Evolutionary conservation across 2,329 filamentous ascomycete genomes (phyloP), one percentile per base, ranked within the genome.

Genomic region (Scolecobasidium constrictum): DNA sequence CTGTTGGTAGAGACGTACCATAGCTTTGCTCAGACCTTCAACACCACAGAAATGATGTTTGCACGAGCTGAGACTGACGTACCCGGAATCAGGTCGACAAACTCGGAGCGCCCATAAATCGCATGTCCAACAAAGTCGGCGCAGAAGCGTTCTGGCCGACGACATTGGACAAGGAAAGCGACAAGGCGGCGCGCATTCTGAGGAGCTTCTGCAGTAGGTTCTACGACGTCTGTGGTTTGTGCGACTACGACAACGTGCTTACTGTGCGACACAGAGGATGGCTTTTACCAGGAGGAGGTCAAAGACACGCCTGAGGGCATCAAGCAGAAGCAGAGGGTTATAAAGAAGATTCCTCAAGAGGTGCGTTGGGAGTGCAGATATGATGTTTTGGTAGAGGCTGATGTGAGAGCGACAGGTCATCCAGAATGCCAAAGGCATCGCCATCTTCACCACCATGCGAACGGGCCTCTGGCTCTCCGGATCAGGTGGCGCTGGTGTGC

Each of bases 361-460:
- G 60, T 62, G 49, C 31, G 55, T 49, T 12, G 28, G 37, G 9
- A 9, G 7, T 12, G 15, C 13, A 7, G 9, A 11, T 9, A 9
- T 16, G 7, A 9, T 36, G 9, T 16, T 23, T 39, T 39, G 34
- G 9, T 11, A 9, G 34, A 16, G 9, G 7, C 21, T 4, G 13
- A 33, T 13, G 11, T 12, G 18, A 16, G 26, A 9, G 26, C 26
- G 20, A 3, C 38, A 81, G 55, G 86, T 95, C 45, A 86, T 96
- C 52, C 78, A 84, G 56, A 85, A 92, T 63, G 87, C 88, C 20
- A 86, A 90, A 51, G 90, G 86, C 9, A 73, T 96, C 45, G 88
- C 86, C 43, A 85, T 96, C 51, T 95, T 95, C 66, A 94, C 88
- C 1, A 94, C 86, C 21, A 94, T 95, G 86, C 81, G 90, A 46